Conservation (phyloP, 768 basidiomycete genomes). For the Daedalea quercina region DNA sequence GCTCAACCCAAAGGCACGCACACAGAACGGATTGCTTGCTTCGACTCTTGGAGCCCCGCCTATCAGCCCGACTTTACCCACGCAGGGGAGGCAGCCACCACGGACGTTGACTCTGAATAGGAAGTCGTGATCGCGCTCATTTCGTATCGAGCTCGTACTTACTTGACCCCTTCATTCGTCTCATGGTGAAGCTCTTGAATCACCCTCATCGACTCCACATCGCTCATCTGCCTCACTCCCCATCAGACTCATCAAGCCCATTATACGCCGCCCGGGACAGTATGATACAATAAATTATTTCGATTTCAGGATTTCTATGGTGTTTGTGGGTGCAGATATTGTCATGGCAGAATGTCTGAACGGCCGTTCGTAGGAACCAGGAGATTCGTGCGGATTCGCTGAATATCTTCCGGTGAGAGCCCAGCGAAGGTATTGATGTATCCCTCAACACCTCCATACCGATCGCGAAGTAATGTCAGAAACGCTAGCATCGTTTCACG, state of each 20-base stretch:
- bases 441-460: conserved; percentile 61
- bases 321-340: not conserved
- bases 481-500: conserved; percentile 75
- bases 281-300: not conserved
- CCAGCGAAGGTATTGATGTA: conserved; percentile 53
- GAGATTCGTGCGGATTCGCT: conserved; percentile 51
- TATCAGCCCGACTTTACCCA: conserved; percentile 18
- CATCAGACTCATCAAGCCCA: too few relatives aligned
- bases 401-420: conserved; percentile 59
- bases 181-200: too few relatives aligned
- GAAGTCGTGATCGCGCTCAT: conserved; percentile 17
- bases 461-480: conserved; percentile 49
- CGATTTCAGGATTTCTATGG: not conserved
- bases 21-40: conserved; percentile 32
- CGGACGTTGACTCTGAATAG: conserved; percentile 36
- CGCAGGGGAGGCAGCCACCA: conserved; percentile 33
- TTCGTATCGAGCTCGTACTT: not conserved
- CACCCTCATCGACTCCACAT: too few relatives aligned
- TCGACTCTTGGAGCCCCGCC: conserved; percentile 26
- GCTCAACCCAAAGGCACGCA: conserved; percentile 63
- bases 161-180: too few relatives aligned
- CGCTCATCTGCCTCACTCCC: too few relatives aligned
- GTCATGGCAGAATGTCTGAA: not conserved
- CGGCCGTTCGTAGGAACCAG: conserved; percentile 6
- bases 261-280: too few relatives aligned